phyloP scores from a whole-genome alignment of 2,329 filamentous ascomycete genomes.

The Pseudogymnoascus sp. region DNA sequence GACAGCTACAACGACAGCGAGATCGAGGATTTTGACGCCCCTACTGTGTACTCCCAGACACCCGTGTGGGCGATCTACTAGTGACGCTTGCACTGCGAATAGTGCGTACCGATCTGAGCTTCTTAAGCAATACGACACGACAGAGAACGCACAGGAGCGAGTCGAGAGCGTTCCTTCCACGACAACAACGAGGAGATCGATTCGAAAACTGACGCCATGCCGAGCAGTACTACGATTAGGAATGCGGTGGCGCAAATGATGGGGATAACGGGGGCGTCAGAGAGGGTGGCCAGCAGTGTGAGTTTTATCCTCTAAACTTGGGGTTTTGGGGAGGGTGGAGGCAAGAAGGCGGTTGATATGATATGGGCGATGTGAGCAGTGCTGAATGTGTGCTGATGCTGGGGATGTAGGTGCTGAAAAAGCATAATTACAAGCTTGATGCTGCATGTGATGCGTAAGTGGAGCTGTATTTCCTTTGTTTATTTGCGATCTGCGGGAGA shows the following conservation, averaged over 20 bases:
- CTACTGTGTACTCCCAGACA: background rate
- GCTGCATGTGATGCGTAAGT: conserved; percentile 32
- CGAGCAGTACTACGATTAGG: conserved; percentile 21
- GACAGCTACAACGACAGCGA: background rate
- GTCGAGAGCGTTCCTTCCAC: background rate
- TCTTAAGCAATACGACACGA: background rate
- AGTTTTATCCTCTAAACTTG: background rate
- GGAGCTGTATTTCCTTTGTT: conserved; percentile 9
- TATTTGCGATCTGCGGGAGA: background rate
- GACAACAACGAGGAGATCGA: background rate
- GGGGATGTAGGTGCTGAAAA: conserved; percentile 27
- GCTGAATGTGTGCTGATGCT: conserved; percentile 1
- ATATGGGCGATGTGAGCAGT: background rate
- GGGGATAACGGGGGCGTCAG: conserved; percentile 24
- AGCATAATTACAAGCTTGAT: conserved; percentile 30
- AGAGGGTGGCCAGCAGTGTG: conserved; percentile 24
- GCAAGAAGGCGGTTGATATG: background rate
- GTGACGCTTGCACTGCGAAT: background rate
- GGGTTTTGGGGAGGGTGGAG: background rate
- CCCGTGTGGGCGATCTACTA: background rate
- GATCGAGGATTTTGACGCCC: background rate
- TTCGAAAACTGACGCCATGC: conserved; percentile 18
- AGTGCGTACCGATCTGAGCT: background rate
- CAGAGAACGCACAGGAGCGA: background rate
- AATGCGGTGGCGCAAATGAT: conserved; percentile 23